Conservation (phyloP, 106 monocot species). For the Dendrobium nobile region DNA sequence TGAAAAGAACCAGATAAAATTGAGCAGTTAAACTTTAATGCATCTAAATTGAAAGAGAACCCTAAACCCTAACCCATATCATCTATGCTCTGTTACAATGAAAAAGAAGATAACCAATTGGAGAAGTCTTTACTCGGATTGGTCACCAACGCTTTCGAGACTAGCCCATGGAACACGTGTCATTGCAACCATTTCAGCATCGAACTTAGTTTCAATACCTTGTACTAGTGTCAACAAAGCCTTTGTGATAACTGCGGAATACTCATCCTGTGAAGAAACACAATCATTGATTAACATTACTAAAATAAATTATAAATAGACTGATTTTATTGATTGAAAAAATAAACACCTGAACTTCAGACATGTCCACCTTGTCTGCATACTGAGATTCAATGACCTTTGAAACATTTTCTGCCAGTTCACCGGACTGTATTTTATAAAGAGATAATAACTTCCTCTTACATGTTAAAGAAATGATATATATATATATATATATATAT, state of each 20-base stretch:
- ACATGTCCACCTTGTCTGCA: constrained; percentile 85
- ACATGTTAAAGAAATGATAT: background rate
- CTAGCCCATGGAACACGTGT: constrained; percentile 94
- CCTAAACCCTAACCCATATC: background rate
- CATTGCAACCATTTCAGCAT: constrained; percentile 97
- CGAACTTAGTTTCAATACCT: constrained; percentile 98
- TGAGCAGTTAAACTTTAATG: background rate
- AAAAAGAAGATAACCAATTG: background rate
- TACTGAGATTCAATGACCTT: constrained; percentile 91
- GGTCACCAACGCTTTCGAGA: constrained; percentile 98
- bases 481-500: background rate
- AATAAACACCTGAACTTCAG: constrained; percentile 81
- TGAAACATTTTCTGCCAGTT: constrained; percentile 94
- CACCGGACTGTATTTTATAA: constrained; percentile 60
- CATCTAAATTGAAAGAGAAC: background rate
- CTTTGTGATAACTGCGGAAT: constrained; percentile 90
- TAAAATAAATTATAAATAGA: background rate
- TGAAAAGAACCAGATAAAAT: background rate
- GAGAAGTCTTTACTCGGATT: constrained; percentile 71
- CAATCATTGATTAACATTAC: background rate
- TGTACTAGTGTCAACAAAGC: constrained; percentile 87
- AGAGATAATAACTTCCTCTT: background rate
- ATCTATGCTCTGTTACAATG: background rate
- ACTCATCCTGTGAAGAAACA: constrained; percentile 73
- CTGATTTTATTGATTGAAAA: background rate